A percentile compares a stretch with the other conserved stretches of the same genome.
Conservation (phyloP, 176 grass and related monocot genomes). For the Carex littledalei region DNA sequence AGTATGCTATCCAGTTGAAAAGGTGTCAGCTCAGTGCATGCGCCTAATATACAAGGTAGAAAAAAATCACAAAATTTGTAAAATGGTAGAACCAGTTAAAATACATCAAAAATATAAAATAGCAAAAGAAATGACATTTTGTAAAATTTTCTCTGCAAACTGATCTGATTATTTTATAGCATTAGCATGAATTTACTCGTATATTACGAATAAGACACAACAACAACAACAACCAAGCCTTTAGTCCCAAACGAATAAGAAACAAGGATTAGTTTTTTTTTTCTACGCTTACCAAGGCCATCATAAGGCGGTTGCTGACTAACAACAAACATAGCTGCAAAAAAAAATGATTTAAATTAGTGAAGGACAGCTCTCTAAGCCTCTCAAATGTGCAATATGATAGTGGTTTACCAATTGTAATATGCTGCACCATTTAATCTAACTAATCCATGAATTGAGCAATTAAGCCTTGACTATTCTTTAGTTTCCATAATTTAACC, state of each 20-base stretch:
- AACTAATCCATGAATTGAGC: background rate
- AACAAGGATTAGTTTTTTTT: background rate
- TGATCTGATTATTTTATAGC: background rate
- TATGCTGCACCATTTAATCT: background rate
- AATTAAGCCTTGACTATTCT: background rate
- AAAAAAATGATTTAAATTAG: slow-evolving; percentile 24
- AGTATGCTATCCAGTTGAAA: slow-evolving; percentile 83
- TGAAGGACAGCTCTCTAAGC: background rate
- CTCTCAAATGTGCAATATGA: background rate
- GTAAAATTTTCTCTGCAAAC: background rate
- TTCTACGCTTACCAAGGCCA: slow-evolving; percentile 43
- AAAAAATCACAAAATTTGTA: background rate
- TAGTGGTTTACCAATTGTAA: background rate
- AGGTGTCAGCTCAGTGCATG: slow-evolving; percentile 74
- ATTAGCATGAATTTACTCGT: background rate
- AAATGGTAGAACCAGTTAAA: background rate
- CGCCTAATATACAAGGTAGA: slow-evolving; percentile 32
- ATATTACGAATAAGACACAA: background rate
- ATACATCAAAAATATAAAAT: background rate
- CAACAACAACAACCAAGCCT: too few relatives aligned
- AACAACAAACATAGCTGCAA: slow-evolving; percentile 85
- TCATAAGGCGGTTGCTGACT: slow-evolving; percentile 78
- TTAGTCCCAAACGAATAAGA: background rate
- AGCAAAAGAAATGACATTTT: background rate
- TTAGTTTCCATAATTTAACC: background rate